These are phyloP conservation scores for Fusarium sp. DNA, from an alignment of 2,329 filamentous ascomycete species.

Conservation along the genomic window DNA sequence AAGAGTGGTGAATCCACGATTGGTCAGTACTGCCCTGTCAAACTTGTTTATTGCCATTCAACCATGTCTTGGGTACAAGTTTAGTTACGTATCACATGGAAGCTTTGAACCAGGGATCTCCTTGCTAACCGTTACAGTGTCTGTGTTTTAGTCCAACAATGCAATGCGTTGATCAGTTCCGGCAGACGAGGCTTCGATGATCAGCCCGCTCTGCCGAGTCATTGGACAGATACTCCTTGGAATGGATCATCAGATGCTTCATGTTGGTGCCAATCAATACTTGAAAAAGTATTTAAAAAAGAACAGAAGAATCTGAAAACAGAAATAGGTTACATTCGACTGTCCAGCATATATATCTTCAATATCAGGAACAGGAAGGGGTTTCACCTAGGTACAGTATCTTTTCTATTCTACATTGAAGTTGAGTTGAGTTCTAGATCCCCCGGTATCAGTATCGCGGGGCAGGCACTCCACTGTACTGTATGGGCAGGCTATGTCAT, in stretches of 20 bases:
- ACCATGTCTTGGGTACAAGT: background rate
- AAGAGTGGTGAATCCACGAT: background rate
- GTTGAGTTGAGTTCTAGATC: background rate
- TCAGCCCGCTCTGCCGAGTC: conserved; percentile 19
- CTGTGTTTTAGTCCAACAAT: background rate
- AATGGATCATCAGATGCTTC: conserved; percentile 21
- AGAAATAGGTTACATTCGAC: background rate
- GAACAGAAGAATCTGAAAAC: background rate
- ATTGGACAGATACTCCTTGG: background rate
- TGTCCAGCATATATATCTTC: background rate
- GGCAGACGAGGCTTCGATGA: background rate
- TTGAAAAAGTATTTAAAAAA: background rate
- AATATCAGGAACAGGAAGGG: background rate
- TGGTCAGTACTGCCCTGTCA: background rate
- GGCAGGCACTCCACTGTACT: conserved; percentile 29
- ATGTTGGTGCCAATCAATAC: conserved; percentile 8
- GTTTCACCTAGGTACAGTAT: background rate
- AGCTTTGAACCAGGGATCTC: conserved; percentile 6
- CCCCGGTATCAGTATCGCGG: conserved; percentile 21
- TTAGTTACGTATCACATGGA: background rate
- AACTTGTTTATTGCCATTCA: background rate
- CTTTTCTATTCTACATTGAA: background rate
- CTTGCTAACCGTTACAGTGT: conserved; percentile 14
- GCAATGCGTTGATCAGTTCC: conserved; percentile 5
- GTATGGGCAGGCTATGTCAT: conserved; percentile 30